Evolutionary conservation across 768 basidiomycete species (phyloP).

Genomic region (Cystofilobasidium macerans): DNA sequence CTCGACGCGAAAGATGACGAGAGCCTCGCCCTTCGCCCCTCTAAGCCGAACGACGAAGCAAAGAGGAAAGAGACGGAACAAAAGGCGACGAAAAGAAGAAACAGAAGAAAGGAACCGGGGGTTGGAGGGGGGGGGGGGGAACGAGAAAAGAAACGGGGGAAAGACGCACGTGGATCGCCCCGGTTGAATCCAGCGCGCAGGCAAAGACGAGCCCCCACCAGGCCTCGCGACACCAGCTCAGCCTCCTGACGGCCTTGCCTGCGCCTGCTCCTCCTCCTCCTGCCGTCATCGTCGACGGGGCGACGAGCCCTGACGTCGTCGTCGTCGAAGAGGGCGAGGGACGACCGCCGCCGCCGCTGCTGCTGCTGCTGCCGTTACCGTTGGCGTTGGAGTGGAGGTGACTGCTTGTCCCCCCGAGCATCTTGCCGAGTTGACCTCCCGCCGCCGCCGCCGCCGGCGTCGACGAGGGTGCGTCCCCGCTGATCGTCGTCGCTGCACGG

Average conservation of each 20-base stretch:
- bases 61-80: conserved; percentile 55
- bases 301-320: too few species aligned
- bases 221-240: conserved; percentile 90
- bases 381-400: too few species aligned
- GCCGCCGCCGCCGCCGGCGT: not conserved
- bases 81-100: conserved; percentile 7
- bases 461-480: not conserved
- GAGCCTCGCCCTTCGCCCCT: too few species aligned
- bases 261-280: conserved; percentile 40
- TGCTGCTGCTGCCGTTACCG: conserved; percentile 35
- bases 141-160: not conserved
- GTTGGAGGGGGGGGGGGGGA: too few species aligned
- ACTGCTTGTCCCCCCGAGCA: conserved; percentile 49
- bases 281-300: too few species aligned
- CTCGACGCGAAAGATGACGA: too few species aligned
- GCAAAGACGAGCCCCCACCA: conserved; percentile 92
- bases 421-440: not conserved
- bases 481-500: not conserved
- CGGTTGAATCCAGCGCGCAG: conserved; percentile 59
- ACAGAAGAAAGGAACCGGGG: not conserved
- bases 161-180: conserved; percentile 55
- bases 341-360: conserved; percentile 30
- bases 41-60: conserved; percentile 47
- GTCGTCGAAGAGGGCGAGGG: too few species aligned
- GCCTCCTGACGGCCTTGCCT: conserved; percentile 44